These are phyloP conservation scores for Sanguinoderma infundibulare DNA, from an alignment of 1,284 basidiomycete genomes.

Conservation along the genomic window DNA sequence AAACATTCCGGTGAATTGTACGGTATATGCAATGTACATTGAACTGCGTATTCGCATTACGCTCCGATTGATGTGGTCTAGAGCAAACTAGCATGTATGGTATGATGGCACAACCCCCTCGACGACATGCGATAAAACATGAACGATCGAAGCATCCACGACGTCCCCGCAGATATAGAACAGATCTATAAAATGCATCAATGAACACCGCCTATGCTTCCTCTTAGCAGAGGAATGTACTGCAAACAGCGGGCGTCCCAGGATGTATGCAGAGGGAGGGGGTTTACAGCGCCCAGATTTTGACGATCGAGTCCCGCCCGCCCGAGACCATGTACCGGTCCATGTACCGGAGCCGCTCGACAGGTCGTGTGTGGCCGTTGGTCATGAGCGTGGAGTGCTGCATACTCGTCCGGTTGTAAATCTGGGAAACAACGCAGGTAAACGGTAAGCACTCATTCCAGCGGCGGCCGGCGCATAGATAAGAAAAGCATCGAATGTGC, in stretches of 20 bases:
- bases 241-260: neutral
- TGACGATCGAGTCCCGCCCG: constrained; percentile 86
- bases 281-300: constrained; percentile 91
- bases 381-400: constrained; percentile 84
- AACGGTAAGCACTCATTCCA: constrained; percentile 8
- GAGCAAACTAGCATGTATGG: neutral
- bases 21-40: constrained; percentile 27
- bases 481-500: neutral
- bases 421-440: constrained; percentile 46
- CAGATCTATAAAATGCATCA: neutral
- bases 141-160: neutral
- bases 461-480: constrained; percentile 9
- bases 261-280: neutral
- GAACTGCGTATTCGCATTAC: constrained; percentile 15
- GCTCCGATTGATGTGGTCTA: constrained; percentile 9
- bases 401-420: constrained; percentile 95
- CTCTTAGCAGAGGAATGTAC: neutral
- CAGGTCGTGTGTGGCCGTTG: constrained; percentile 92
- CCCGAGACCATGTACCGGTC: constrained; percentile 95
- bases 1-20: constrained; percentile 15
- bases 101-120: neutral
- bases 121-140: neutral
- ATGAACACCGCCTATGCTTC: neutral
- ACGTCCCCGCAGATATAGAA: too few relatives aligned
- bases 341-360: constrained; percentile 94